phyloP scores from a whole-genome alignment of 257 asterid species.

The Striga asiatica region DNA sequence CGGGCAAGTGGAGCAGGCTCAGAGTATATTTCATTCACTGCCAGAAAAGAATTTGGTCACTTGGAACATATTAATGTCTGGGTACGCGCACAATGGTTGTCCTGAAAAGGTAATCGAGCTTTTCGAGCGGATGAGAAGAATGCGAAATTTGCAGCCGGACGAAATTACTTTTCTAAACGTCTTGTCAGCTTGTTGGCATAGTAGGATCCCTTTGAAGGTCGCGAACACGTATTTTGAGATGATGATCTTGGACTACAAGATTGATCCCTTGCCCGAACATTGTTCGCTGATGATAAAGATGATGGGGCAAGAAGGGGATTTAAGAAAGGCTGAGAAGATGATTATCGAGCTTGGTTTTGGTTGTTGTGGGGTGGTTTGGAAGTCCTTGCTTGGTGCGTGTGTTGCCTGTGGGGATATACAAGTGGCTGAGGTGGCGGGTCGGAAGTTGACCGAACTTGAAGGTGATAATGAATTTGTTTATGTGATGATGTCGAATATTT shows the following conservation, averaged over 20 bases:
- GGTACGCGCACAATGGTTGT: slow-evolving; percentile 52
- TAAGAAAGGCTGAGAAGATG: slow-evolving; percentile 41
- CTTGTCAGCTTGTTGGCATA: slow-evolving; percentile 56
- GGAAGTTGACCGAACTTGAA: slow-evolving; percentile 42
- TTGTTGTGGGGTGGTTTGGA: slow-evolving; percentile 46
- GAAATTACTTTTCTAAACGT: slow-evolving; percentile 61
- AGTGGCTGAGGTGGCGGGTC: slow-evolving; percentile 46
- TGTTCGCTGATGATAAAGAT: slow-evolving; percentile 55
- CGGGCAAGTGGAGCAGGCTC: slow-evolving; percentile 45
- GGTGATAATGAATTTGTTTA: slow-evolving; percentile 42
- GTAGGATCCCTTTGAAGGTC: slow-evolving; percentile 21
- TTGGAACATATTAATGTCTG: slow-evolving; percentile 73
- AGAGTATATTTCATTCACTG: slow-evolving; percentile 29
- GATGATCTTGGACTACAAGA: slow-evolving; percentile 23
- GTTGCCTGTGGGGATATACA: slow-evolving; percentile 31
- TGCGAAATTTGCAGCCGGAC: slow-evolving; percentile 34
- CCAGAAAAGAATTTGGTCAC: slow-evolving; percentile 53
- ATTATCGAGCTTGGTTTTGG: slow-evolving; percentile 34
- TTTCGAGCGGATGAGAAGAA: slow-evolving; percentile 34
- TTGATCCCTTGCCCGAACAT: slow-evolving; percentile 55
- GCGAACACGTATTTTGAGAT: slow-evolving; percentile 32
- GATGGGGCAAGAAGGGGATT: slow-evolving; percentile 57
- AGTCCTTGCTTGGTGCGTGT: slow-evolving; percentile 50
- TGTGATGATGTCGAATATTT: slow-evolving; percentile 47
- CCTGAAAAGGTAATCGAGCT: slow-evolving; percentile 35